These are phyloP conservation scores for Pachysandra terminalis DNA, from an alignment of 164 flowering plant genomes.

Conservation along the genomic window DNA sequence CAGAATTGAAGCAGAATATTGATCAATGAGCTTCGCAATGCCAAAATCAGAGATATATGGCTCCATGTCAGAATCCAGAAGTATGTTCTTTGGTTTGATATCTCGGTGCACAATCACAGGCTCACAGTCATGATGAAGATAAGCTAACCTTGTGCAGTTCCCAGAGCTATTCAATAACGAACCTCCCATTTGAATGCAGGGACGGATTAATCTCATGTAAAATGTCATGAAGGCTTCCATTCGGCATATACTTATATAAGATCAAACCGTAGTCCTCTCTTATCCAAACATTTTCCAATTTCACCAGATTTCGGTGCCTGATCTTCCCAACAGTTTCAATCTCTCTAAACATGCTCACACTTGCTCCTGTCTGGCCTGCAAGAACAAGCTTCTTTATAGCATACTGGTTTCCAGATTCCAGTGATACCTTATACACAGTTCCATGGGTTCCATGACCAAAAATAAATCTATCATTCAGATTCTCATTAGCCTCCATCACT, in stretches of 20 bases:
- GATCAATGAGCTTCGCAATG: constrained; percentile 82
- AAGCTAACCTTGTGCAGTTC: constrained; percentile 74
- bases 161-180: constrained; percentile 68
- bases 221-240: constrained; percentile 92
- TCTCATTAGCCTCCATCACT: constrained; percentile 65
- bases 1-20: constrained; percentile 33
- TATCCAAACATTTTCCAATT: constrained; percentile 66
- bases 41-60: too few relatives aligned
- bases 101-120: too few relatives aligned
- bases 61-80: too few relatives aligned
- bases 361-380: constrained; percentile 33
- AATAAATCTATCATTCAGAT: constrained; percentile 48
- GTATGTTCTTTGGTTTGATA: too few relatives aligned
- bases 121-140: too few relatives aligned
- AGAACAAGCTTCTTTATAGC: constrained; percentile 66
- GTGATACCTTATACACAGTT: constrained; percentile 56
- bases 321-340: too few relatives aligned
- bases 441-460: constrained; percentile 91
- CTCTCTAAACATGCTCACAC: constrained; percentile 63
- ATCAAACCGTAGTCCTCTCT: constrained; percentile 62
- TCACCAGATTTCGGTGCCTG: constrained; percentile 71
- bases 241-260: constrained; percentile 62
- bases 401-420: constrained; percentile 37
- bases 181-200: constrained; percentile 43
- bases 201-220: constrained; percentile 27